phyloP scores from a whole-genome alignment of 176 grass and related monocot genomes.

The Musa itinerans region DNA sequence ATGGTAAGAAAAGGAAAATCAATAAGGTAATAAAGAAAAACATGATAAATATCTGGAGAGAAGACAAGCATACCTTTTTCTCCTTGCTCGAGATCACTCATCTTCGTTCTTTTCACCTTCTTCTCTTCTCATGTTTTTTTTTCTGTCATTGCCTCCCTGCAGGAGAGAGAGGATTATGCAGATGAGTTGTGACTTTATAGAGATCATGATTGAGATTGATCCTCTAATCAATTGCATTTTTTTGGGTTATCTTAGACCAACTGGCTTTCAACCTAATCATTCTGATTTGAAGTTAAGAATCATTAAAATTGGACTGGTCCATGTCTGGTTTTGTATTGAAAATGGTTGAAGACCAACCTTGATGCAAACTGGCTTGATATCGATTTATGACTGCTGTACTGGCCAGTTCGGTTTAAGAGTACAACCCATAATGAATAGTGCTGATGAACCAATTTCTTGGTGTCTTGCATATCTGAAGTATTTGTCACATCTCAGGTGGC shows the following conservation, averaged over 20 bases:
- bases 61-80: background rate
- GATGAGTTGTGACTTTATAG: background rate
- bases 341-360: too few relatives aligned
- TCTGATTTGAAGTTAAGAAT: background rate
- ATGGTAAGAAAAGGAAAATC: too few relatives aligned
- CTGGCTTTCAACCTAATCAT: background rate
- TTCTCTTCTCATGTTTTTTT: background rate
- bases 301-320: background rate
- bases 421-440: background rate
- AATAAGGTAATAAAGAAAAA: too few relatives aligned
- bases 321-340: too few relatives aligned
- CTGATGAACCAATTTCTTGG: background rate
- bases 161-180: background rate
- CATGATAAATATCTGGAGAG: background rate
- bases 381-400: background rate
- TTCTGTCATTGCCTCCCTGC: background rate
- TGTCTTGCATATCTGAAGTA: background rate
- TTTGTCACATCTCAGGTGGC: conserved; percentile 57
- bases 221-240: background rate
- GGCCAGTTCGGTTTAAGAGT: background rate
- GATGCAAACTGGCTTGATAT: background rate
- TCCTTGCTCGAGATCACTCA: background rate
- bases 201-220: background rate
- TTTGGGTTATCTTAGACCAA: background rate
- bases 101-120: background rate